Evolutionary conservation across 495 filamentous ascomycete species (phyloP).

Genomic region (Talaromyces stipitatus): DNA sequence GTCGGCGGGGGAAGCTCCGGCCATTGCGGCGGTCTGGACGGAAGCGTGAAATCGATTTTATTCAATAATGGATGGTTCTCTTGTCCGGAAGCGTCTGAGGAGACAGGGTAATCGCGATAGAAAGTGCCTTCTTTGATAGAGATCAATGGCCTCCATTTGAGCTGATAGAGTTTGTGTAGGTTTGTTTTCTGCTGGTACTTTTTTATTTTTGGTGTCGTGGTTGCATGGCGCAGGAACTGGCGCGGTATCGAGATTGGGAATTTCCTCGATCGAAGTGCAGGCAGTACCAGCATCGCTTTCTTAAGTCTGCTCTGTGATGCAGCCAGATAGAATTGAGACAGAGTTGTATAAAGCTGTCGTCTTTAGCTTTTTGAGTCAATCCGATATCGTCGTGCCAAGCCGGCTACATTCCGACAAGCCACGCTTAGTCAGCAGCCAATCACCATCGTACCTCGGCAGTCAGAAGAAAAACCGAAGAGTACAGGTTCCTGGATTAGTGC

Average conservation of each 20-base stretch:
- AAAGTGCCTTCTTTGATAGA: slow-evolving; percentile 70
- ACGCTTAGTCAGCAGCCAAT: background rate
- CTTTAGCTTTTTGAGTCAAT: background rate
- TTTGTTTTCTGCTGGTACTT: background rate
- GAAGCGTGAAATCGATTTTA: slow-evolving; percentile 55
- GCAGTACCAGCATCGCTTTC: background rate
- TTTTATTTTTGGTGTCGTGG: background rate
- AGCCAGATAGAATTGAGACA: no score
- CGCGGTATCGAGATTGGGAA: background rate
- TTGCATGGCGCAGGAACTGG: background rate
- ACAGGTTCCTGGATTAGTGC: background rate
- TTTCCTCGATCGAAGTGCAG: background rate
- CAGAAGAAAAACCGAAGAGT: background rate
- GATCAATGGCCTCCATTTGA: slow-evolving; percentile 47
- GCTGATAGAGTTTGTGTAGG: background rate
- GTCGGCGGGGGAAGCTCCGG: background rate
- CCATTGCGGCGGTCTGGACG: background rate
- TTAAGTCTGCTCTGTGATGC: background rate
- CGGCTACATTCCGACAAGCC: background rate
- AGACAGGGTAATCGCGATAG: slow-evolving; percentile 66
- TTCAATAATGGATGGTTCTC: slow-evolving; percentile 57
- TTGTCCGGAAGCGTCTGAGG: slow-evolving; percentile 22
- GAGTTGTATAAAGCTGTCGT: no score
- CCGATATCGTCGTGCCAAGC: background rate
- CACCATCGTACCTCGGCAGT: background rate